Percentiles rank a stretch among this genome's conserved stretches.
Evolutionary conservation across 2,329 filamentous ascomycete species (phyloP).

Genomic region (Aureobasidium namibiae): DNA sequence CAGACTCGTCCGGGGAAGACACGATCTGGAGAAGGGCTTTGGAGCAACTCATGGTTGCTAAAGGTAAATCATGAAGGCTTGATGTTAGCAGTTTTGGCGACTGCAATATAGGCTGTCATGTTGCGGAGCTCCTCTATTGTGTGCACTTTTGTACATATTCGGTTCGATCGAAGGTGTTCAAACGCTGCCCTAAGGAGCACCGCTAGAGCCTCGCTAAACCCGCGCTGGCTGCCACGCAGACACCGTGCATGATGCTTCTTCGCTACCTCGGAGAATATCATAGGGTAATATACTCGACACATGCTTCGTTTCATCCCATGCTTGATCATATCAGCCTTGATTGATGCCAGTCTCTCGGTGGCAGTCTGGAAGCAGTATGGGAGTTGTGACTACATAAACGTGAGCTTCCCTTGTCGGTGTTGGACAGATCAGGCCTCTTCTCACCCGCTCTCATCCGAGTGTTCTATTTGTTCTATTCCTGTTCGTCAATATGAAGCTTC

Average conservation of each 20-base stretch:
- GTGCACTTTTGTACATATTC: not conserved
- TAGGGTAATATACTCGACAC: constrained; percentile 6
- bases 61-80: not conserved
- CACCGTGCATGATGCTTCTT: constrained; percentile 1
- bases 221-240: not conserved
- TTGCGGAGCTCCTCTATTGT: not conserved
- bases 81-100: not conserved
- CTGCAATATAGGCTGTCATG: not conserved
- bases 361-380: not conserved
- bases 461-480: not conserved
- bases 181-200: not conserved
- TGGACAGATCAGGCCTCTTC: not conserved
- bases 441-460: not conserved
- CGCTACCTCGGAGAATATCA: constrained; percentile 7
- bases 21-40: not conserved
- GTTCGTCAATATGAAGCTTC: constrained; percentile 7
- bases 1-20: not conserved
- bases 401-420: not conserved
- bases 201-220: not conserved
- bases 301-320: constrained; percentile 3
- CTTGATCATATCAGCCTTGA: not conserved
- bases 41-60: not conserved
- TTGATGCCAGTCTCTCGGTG: not conserved
- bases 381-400: not conserved
- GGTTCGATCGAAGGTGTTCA: not conserved